Evolutionary conservation across 768 basidiomycete species (phyloP), one percentile per base, ranked within the genome.

Genomic region (Terana coerulea): DNA sequence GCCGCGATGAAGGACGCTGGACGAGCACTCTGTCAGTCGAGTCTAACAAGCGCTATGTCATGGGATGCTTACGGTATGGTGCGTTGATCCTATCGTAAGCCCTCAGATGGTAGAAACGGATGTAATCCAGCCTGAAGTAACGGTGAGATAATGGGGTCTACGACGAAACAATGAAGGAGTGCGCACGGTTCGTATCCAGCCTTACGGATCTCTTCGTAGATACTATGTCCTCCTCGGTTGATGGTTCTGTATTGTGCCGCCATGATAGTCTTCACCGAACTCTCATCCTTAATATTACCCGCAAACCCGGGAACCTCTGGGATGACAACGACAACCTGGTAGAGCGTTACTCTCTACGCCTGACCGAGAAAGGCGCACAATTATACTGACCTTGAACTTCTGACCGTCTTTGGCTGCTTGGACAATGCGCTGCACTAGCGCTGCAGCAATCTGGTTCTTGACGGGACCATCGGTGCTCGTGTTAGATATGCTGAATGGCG

Each of bases 261-360:
- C 86, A 95, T 85, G 66, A 97, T 95, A 7, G 72, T 88, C 72
- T 88, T 84, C 49, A 92, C 59, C 1, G 84, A 69, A 0, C 67
- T 64, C 52, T 80, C 83, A 41, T 68, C 71, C 72, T 84, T 88
- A 64, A 97, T 75, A 64, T 92, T 82, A 2, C 95, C 88, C 1
- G 91, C 76, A 67, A 98, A 97, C 1, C 86, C 94, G 12, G 95
- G 95, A 1, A 97, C 76, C 64, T 95, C 94, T 0, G 95, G 95
- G 46, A 98, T 87, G 17, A 86, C 70, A 12, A 98, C 80, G 44
- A 95, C 74, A 47, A 97, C 88, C 88, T 93, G 57, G 2, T 39
- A 22, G 10, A 34, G 14, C 26, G 36, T 19, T 10, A 52, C 21
- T 25, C 19, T 22, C 33, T 19, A 25, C 19, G 10, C 43, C 12